Base-by-base conservation (phyloP, 2,329 filamentous ascomycete genomes). In the Calycina marina region DNA sequence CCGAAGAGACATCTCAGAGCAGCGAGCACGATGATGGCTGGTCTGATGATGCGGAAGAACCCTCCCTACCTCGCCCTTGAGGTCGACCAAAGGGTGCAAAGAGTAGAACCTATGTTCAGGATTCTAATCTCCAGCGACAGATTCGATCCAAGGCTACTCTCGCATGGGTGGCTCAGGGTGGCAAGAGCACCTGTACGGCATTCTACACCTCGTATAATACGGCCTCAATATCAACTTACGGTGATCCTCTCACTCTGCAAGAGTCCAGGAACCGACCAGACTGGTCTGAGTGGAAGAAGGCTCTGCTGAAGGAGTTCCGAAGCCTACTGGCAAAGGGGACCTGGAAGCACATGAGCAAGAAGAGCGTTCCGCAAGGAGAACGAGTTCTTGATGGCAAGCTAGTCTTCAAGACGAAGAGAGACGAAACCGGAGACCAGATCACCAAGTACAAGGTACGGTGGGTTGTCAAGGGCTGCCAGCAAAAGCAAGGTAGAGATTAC, bases 351-450 rank as follows among this genome's bases (percentile, higher is more conserved):
- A 14, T 10, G 13, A 9, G 6, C 8, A n/a, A 8, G n/a, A n/a
- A 22, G 6, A 22, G 20, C n/a, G 6, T 6, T 27, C 9, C 13
- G 9, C 6, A 12, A 8, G 13, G 13, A 8, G 8, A 13, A 8
- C 8, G 13, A 12, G 8, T 13, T 8, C 25, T 27, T 27, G 13
- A 6, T 10, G 25, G 25, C 6, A 39, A 37, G 27, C 39, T 25
- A 28, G 33, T 41, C 2, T 41, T 31, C 14, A 36, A 37, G 24
- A 31, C 17, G 13, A 41, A 41, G 20, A 10, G 25, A 4, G 26
- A 18, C 6, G 10, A 10, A 2, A 11, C 28, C 13, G 16, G 16
- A 12, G 11, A 39, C 14, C n/a, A n/a, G n/a, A 33, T 36, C 8
- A 18, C 27, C 6, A 13, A 20, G 18, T 41, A 37, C 18, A 41